These are phyloP conservation scores for Bipolaris victoriae DNA, from an alignment of 2,329 filamentous ascomycete genomes.

Conservation along the genomic window DNA sequence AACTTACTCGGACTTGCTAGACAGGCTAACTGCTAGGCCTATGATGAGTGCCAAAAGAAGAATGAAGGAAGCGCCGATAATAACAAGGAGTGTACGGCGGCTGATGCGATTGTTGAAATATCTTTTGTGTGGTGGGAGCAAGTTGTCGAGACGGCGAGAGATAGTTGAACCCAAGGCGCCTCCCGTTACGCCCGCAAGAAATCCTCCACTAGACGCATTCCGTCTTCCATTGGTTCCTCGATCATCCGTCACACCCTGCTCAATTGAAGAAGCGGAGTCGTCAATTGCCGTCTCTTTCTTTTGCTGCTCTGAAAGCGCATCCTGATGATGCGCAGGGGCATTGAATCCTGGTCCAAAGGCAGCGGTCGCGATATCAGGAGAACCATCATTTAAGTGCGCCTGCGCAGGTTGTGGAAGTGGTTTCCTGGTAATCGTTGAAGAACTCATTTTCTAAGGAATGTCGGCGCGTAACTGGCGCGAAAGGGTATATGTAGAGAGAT, in stretches of 20 bases:
- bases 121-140: constrained; percentile 47
- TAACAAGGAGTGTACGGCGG: constrained; percentile 48
- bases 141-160: constrained; percentile 43
- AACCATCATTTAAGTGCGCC: constrained; percentile 27
- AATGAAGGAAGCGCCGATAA: constrained; percentile 39
- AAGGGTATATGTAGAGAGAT: constrained; percentile 9
- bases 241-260: neutral
- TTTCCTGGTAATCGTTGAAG: constrained; percentile 26
- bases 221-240: constrained; percentile 8
- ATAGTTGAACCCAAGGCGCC: constrained; percentile 28
- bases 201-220: constrained; percentile 4
- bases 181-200: constrained; percentile 20
- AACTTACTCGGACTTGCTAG: constrained; percentile 26
- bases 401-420: constrained; percentile 29
- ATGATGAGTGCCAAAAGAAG: constrained; percentile 50
- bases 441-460: constrained; percentile 25
- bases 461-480: constrained; percentile 19
- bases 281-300: constrained; percentile 5
- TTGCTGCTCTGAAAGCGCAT: constrained; percentile 2
- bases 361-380: neutral
- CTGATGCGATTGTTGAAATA: constrained; percentile 49
- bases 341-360: constrained; percentile 22
- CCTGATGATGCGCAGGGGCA: constrained; percentile 16
- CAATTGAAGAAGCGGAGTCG: constrained; percentile 1
- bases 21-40: constrained; percentile 51